A percentile compares a stretch with the other conserved stretches of the same genome.
Evolutionary conservation across 2,329 filamentous ascomycete genomes (phyloP).

Genomic region (Epichloe coenophiala): DNA sequence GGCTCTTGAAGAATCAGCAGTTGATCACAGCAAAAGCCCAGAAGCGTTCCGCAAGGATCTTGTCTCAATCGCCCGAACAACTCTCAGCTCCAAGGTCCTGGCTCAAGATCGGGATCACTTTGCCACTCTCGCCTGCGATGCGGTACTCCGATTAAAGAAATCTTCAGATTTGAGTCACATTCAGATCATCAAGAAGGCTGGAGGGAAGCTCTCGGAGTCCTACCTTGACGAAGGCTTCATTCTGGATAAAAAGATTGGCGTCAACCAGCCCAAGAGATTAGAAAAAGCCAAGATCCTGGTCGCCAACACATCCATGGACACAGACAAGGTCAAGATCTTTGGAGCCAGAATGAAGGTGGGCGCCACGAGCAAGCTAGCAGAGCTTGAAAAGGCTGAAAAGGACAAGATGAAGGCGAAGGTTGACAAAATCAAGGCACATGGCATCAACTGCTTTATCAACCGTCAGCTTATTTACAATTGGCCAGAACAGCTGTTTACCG

Average conservation of each 20-base stretch:
- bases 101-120: conserved; percentile 91
- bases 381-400: conserved; percentile 92
- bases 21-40: conserved; percentile 76
- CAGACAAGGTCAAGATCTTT: conserved; percentile 99
- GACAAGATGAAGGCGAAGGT: conserved; percentile 99
- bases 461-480: conserved; percentile 99
- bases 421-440: conserved; percentile 95
- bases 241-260: conserved; percentile 96
- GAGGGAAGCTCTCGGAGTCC: conserved; percentile 92
- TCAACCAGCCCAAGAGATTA: conserved; percentile 93
- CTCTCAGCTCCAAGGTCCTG: conserved; percentile 92
- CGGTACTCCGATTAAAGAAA: conserved; percentile 76
- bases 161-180: conserved; percentile 94
- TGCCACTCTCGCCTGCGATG: conserved; percentile 76
- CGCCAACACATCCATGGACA: conserved; percentile 98
- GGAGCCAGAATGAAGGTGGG: conserved; percentile 93
- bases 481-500: conserved; percentile 97
- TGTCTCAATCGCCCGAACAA: conserved; percentile 81
- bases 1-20: conserved; percentile 70
- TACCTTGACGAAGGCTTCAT: conserved; percentile 98
- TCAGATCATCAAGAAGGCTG: conserved; percentile 98
- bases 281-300: conserved; percentile 98
- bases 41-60: conserved; percentile 83
- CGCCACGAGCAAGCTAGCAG: conserved; percentile 92
- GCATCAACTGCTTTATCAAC: conserved; percentile 99